Base-by-base conservation (phyloP, 192 early-diverging fungal genomes). In the Coemansia erecta region DNA sequence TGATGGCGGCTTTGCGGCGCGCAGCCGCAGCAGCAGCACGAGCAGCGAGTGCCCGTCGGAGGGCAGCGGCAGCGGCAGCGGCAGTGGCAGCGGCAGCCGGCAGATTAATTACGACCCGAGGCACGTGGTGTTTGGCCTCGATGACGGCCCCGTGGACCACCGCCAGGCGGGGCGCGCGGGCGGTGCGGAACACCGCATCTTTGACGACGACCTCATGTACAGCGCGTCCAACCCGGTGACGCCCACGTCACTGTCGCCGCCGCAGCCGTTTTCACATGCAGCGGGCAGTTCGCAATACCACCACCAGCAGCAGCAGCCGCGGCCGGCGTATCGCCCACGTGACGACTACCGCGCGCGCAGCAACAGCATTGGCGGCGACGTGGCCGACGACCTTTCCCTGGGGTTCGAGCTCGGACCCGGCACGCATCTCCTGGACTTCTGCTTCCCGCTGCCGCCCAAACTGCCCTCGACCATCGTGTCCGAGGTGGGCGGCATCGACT, bases 381-480 rank as follows among this genome's bases (percentile, higher is more conserved):
- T n/a, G 9, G 21, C 33, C n/a, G 3, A 23, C 9, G 57, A 54
- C 57, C 42, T 37, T 8, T 18, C 40, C 14, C 17, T 31, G 5
- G 55, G 55, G 5, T 70, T 76, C 57, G 45, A 47, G 37, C 50
- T 76, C 44, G 23, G 59, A 0, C 31, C 53, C 0, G 73, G 73
- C 1, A 61, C 46, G 14, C 73, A 76, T 35, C 58, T 61, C 3
- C 57, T 76, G 9, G 61, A 47, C 40, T 76, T 76, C 58, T 63
- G 52, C 39, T 50, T 76, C 41, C 28, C 63, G 48, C 51, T 76
- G 18, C 73, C 66, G 14, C 43, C 73, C 0, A 57, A 60, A 12
- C 60, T 77, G 63, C 73, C 73, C 0, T 70, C 73, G 1, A 77
- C 63, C 3, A 56, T 77, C 0, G 39, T 63, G 13, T 70, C 73